A percentile compares a stretch with the other conserved stretches of the same genome.
Conservation (phyloP, 2,329 filamentous ascomycete species). For the Aspergillus sp. region DNA sequence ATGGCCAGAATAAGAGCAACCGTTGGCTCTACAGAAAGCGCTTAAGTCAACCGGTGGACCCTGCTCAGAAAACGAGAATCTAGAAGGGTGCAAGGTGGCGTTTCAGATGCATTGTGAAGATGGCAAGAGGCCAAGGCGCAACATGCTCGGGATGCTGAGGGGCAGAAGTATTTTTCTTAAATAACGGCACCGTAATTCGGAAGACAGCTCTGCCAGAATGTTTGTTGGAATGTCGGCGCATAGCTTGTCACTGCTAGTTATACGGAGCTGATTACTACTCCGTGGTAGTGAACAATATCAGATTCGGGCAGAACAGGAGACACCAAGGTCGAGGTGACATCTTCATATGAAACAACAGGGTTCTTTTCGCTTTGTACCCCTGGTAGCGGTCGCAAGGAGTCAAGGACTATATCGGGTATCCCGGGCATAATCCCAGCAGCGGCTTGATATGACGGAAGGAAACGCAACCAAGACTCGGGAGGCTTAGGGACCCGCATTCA, state of each 20-base stretch:
- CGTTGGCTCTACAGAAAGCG: conserved; percentile 16
- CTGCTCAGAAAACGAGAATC: conserved; percentile 12
- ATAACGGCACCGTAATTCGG: conserved; percentile 2
- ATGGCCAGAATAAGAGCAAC: background rate
- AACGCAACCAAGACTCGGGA: conserved; percentile 10
- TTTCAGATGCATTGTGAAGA: conserved; percentile 11
- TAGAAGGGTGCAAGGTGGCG: conserved; percentile 6
- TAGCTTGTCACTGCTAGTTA: background rate
- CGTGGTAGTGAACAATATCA: too few species aligned
- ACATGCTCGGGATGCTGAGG: conserved; percentile 14
- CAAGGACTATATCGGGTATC: conserved; percentile 5
- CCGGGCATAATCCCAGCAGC: background rate
- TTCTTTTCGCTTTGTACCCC: background rate
- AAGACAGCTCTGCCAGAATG: conserved; percentile 4
- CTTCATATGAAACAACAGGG: background rate
- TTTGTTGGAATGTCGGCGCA: conserved; percentile 3
- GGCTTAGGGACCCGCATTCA: conserved; percentile 38
- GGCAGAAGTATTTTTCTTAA: conserved; percentile 1
- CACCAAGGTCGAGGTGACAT: background rate
- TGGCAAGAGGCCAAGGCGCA: conserved; percentile 20
- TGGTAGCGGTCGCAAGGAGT: background rate
- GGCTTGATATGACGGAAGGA: background rate
- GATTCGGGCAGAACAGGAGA: background rate
- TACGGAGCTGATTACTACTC: background rate
- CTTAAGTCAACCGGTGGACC: conserved; percentile 28